These are phyloP conservation scores for Ramularia endophylla DNA, from an alignment of 2,329 filamentous ascomycete genomes.

Conservation along the genomic window DNA sequence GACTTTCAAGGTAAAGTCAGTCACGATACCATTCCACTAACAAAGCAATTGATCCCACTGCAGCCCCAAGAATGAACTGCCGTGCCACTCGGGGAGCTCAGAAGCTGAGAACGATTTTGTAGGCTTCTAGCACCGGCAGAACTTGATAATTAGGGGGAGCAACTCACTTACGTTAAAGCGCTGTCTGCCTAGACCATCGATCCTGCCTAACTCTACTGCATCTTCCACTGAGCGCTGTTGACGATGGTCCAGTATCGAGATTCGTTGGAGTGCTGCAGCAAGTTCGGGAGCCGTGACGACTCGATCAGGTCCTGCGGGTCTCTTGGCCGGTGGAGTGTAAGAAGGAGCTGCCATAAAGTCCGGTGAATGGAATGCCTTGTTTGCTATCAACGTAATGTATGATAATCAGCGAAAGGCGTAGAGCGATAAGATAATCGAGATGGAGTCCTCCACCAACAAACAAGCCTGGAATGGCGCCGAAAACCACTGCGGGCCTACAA, in stretches of 20 bases:
- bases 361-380: no score
- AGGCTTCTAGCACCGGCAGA: no score
- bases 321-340: no score
- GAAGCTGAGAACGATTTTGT: neutral
- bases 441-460: no score
- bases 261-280: slow-evolving; percentile 10
- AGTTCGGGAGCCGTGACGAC: slow-evolving; percentile 16
- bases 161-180: neutral
- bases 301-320: slow-evolving; percentile 12
- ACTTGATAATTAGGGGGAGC: no score
- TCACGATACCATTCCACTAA: neutral
- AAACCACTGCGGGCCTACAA: no score
- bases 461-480: no score
- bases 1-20: neutral
- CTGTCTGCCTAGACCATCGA: slow-evolving; percentile 11
- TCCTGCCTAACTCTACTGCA: slow-evolving; percentile 3
- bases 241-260: slow-evolving; percentile 4
- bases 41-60: neutral
- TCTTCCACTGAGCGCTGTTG: neutral
- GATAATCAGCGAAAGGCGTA: no score
- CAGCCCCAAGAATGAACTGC: neutral
- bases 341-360: no score
- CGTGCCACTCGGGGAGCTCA: neutral
- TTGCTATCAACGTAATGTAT: no score
- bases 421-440: no score